phyloP scores from a whole-genome alignment of 2,329 filamentous ascomycete genomes.

The Colletotrichum sp. region DNA sequence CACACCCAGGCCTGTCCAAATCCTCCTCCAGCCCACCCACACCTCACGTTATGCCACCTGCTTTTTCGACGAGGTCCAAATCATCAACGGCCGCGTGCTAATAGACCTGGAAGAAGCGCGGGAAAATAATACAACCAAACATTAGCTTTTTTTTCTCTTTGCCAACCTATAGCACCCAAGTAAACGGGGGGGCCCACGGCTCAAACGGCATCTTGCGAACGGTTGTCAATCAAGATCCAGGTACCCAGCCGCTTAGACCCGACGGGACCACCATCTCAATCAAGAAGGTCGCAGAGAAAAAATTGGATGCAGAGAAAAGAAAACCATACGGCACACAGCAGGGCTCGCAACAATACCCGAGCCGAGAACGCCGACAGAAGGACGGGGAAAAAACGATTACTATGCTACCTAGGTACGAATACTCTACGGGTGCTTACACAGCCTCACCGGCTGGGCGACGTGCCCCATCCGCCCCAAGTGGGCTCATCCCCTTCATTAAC shows the following conservation, averaged over 20 bases:
- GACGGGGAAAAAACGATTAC: neutral
- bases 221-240: neutral
- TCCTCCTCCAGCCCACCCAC: neutral
- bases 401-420: neutral
- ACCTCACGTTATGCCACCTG: neutral
- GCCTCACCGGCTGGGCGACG: constrained; percentile 5
- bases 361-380: neutral
- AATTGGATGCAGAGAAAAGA: neutral
- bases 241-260: neutral
- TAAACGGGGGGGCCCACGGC: neutral
- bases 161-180: neutral
- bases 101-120: neutral
- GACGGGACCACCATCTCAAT: constrained; percentile 10
- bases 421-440: neutral
- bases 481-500: neutral
- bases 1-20: neutral
- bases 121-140: neutral
- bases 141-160: neutral
- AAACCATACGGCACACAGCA: neutral
- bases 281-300: constrained; percentile 9
- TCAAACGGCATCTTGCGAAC: constrained; percentile 5
- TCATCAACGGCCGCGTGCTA: neutral
- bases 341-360: neutral
- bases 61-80: neutral
- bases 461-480: neutral